A percentile compares a stretch with the other conserved stretches of the same genome.
Evolutionary conservation across 129 eudicot species (phyloP).

Genomic region (Tagetes patula): DNA sequence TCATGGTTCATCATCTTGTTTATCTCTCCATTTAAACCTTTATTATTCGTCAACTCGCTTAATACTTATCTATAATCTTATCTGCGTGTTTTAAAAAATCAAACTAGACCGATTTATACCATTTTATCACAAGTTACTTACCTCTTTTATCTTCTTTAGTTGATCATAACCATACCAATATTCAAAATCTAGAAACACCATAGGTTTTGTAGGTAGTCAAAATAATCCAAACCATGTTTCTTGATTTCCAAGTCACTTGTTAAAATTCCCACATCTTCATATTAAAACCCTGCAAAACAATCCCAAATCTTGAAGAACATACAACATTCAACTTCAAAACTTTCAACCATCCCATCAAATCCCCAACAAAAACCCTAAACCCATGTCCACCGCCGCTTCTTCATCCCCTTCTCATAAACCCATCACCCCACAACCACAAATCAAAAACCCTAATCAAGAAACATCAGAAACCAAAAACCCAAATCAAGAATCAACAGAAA

Average conservation of each 20-base stretch:
- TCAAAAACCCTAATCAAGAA: background rate
- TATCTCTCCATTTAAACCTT: too few species aligned
- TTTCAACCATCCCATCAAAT: constrained; percentile 5
- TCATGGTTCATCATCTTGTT: too few species aligned
- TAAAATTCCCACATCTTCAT: constrained; percentile 7
- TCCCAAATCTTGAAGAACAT: background rate
- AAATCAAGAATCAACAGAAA: constrained; percentile 10
- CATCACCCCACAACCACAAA: constrained; percentile 20
- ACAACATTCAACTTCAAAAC: constrained; percentile 30
- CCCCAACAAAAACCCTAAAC: constrained; percentile 27
- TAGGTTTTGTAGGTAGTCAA: background rate
- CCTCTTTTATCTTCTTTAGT: too few species aligned
- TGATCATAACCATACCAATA: too few species aligned
- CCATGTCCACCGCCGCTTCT: constrained; percentile 19
- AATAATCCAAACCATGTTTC: constrained; percentile 14
- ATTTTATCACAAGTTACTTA: too few species aligned
- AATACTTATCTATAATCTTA: too few species aligned
- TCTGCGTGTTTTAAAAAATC: too few species aligned
- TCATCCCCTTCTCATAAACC: constrained; percentile 17
- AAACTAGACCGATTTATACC: too few species aligned
- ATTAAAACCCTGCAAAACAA: background rate
- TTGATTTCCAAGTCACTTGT: constrained; percentile 22
- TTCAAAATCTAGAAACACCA: too few species aligned
- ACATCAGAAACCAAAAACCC: constrained; percentile 33
- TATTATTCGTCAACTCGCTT: too few species aligned